A percentile compares a stretch with the other conserved stretches of the same genome.
phyloP scores from a whole-genome alignment of 2,329 filamentous ascomycete species.

The Oidium heveae region DNA sequence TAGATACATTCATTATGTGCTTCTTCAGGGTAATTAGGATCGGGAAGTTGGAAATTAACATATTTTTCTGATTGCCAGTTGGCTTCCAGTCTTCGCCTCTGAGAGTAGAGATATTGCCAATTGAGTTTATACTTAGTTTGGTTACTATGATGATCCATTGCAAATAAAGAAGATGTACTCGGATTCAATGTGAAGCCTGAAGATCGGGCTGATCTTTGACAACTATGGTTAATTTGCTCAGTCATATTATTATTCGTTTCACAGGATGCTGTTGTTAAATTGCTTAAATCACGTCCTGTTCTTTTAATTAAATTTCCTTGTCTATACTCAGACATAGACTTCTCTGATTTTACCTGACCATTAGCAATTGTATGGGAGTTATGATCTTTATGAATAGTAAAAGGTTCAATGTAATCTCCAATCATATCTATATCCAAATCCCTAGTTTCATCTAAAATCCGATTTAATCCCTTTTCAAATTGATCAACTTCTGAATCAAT shows the following conservation, averaged over 20 bases:
- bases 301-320: constrained; percentile 4
- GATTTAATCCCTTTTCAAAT: constrained; percentile 32
- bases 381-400: constrained; percentile 17
- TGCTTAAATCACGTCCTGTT: not conserved
- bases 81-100: constrained; percentile 58
- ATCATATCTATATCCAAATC: constrained; percentile 29
- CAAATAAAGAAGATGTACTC: constrained; percentile 14
- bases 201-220: constrained; percentile 2
- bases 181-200: constrained; percentile 2
- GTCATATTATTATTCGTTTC: not conserved
- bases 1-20: constrained; percentile 87
- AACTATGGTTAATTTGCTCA: not conserved
- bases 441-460: constrained; percentile 21
- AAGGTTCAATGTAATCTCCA: constrained; percentile 14
- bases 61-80: constrained; percentile 77
- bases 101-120: constrained; percentile 83
- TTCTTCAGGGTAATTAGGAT: constrained; percentile 54
- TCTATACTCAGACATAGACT: not conserved
- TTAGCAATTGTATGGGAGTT: constrained; percentile 12
- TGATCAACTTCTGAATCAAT: constrained; percentile 36
- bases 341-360: constrained; percentile 1
- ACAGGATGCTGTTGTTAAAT: not conserved
- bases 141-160: constrained; percentile 23
- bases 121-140: constrained; percentile 38
- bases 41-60: constrained; percentile 72